These are phyloP conservation scores for Santalum album DNA, from an alignment of 164 flowering plant genomes.

Conservation along the genomic window DNA sequence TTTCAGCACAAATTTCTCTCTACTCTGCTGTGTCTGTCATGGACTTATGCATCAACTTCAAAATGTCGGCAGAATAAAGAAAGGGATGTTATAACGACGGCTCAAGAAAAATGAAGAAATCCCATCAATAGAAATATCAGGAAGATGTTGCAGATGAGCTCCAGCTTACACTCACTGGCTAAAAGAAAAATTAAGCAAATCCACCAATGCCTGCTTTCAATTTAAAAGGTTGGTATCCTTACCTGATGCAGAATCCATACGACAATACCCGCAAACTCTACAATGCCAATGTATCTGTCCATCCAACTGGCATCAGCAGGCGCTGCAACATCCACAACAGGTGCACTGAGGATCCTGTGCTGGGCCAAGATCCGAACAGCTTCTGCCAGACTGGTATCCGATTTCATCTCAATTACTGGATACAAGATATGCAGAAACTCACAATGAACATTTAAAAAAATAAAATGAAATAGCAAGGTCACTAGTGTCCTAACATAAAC, in stretches of 20 bases:
- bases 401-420: slow-evolving; percentile 76
- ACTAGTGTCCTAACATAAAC: too few species aligned
- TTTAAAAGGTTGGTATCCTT: slow-evolving; percentile 1
- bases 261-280: slow-evolving; percentile 91
- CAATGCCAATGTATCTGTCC: slow-evolving; percentile 84
- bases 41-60: too few species aligned
- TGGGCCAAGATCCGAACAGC: slow-evolving; percentile 70
- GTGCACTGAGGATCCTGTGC: slow-evolving; percentile 78
- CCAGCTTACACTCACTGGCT: too few species aligned
- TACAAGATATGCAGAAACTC: background rate
- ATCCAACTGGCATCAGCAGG: slow-evolving; percentile 95
- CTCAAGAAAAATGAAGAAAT: too few species aligned
- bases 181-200: too few species aligned
- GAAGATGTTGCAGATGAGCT: too few species aligned
- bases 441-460: background rate
- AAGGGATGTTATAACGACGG: too few species aligned
- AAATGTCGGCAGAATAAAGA: too few species aligned
- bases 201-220: too few species aligned
- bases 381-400: slow-evolving; percentile 76
- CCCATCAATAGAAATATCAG: too few species aligned
- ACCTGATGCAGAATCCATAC: slow-evolving; percentile 99
- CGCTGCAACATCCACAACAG: slow-evolving; percentile 81
- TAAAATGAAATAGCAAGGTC: background rate
- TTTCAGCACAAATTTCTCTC: too few species aligned
- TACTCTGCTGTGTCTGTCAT: too few species aligned